Conservation (phyloP, 768 basidiomycete genomes). For the Hortiboletus flavorubellus region DNA sequence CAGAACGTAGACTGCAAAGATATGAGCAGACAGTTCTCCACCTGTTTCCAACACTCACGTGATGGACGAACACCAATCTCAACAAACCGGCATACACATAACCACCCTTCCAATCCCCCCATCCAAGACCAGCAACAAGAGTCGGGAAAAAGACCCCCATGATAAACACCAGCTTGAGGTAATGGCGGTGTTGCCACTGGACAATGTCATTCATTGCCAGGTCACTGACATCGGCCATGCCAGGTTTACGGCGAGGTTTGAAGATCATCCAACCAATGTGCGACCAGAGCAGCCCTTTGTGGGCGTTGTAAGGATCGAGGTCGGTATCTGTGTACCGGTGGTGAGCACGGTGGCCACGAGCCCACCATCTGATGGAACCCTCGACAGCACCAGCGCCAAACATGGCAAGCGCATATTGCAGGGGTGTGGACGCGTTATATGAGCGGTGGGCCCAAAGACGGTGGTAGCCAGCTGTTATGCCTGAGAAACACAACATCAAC, state of each 20-base stretch:
- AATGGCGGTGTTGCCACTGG: conserved; percentile 85
- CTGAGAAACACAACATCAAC: conserved; percentile 36
- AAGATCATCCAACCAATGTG: conserved; percentile 93
- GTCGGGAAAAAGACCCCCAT: conserved; percentile 78
- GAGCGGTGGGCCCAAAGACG: conserved; percentile 95
- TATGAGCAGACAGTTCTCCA: neutral
- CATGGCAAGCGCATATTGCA: conserved; percentile 82
- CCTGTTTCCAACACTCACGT: conserved; percentile 46
- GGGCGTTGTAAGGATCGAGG: conserved; percentile 93
- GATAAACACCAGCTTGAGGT: conserved; percentile 62
- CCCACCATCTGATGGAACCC: conserved; percentile 99
- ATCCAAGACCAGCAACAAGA: conserved; percentile 68
- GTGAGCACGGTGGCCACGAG: conserved; percentile 94
- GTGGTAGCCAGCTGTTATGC: conserved; percentile 94
- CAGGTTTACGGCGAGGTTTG: conserved; percentile 86
- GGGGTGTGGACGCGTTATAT: conserved; percentile 84
- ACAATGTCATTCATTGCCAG: conserved; percentile 76
- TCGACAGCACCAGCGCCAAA: conserved; percentile 91
- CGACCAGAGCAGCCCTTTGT: conserved; percentile 82
- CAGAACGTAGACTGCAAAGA: conserved; percentile 81
- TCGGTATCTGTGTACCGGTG: conserved; percentile 97
- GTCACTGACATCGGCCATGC: conserved; percentile 88
- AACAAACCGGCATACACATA: conserved; percentile 81
- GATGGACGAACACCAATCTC: conserved; percentile 82
- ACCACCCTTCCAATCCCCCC: conserved; percentile 86